A percentile compares a stretch with the other conserved stretches of the same genome.
Evolutionary conservation across 139 green algal genomes (phyloP).

Genomic region (Coelastrella sp.): DNA sequence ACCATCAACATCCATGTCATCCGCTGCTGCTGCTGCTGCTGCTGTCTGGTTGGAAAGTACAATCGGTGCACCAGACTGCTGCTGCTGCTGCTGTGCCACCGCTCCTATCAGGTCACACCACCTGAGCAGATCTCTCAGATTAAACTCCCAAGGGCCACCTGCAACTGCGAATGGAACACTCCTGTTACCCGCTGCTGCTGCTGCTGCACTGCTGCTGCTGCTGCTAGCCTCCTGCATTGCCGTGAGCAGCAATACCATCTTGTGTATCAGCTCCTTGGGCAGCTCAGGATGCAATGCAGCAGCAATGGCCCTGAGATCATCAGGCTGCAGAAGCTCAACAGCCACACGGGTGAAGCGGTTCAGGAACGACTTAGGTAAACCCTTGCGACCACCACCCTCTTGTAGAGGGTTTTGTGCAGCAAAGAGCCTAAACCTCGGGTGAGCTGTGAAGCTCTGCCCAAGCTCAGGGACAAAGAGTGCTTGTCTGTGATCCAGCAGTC

Average conservation of each 20-base stretch:
- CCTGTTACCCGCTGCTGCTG: background rate
- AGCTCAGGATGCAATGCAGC: slow-evolving; percentile 80
- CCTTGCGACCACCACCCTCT: slow-evolving; percentile 96
- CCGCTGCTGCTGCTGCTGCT: background rate
- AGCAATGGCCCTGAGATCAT: slow-evolving; percentile 88
- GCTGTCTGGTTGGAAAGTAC: too few species aligned
- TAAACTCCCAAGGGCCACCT: slow-evolving; percentile 99
- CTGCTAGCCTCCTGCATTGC: slow-evolving; percentile 71
- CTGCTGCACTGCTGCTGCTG: slow-evolving; percentile 31
- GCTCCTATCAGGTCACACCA: slow-evolving; percentile 91
- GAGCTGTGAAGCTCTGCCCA: slow-evolving; percentile 75
- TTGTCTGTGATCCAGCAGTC: slow-evolving; percentile 93
- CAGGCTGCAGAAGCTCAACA: slow-evolving; percentile 82
- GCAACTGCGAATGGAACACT: slow-evolving; percentile 68
- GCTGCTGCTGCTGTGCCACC: slow-evolving; percentile 45
- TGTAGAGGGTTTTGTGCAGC: slow-evolving; percentile 91
- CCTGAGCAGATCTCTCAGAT: slow-evolving; percentile 96
- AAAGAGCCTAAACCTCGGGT: slow-evolving; percentile 89
- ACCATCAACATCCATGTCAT: slow-evolving; percentile 28
- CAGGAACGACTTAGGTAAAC: slow-evolving; percentile 96
- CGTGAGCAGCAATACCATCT: slow-evolving; percentile 87
- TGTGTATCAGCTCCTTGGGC: slow-evolving; percentile 54
- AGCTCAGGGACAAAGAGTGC: slow-evolving; percentile 98
- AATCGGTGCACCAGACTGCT: background rate
- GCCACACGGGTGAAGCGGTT: slow-evolving; percentile 96